phyloP scores from a whole-genome alignment of 768 basidiomycete genomes.

The Mycena olivaceomarginata region DNA sequence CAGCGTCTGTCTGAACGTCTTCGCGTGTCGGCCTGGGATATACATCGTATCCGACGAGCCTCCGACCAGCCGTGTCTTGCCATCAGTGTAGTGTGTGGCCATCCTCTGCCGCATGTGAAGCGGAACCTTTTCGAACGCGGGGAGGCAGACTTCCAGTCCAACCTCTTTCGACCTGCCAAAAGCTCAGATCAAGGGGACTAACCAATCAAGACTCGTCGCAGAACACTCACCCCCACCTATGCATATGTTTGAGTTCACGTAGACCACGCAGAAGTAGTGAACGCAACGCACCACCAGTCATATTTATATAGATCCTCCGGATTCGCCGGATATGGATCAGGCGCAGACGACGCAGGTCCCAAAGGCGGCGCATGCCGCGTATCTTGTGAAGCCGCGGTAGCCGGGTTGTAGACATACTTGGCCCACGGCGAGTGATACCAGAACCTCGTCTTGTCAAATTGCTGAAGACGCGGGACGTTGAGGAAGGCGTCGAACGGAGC shows the following conservation, averaged over 20 bases:
- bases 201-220: too few relatives aligned
- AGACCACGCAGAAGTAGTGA: too few relatives aligned
- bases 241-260: too few relatives aligned
- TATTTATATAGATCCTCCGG: not conserved
- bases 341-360: not conserved
- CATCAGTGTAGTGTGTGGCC: not conserved
- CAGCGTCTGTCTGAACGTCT: slow-evolving; percentile 19
- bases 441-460: slow-evolving; percentile 12
- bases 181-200: not conserved
- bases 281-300: not conserved
- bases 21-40: slow-evolving; percentile 12
- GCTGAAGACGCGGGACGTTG: slow-evolving; percentile 25
- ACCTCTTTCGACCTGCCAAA: not conserved
- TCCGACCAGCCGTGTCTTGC: slow-evolving; percentile 9
- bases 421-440: slow-evolving; percentile 28
- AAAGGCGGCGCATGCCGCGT: slow-evolving; percentile 5
- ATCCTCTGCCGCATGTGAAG: not conserved
- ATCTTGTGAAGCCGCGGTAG: too few relatives aligned
- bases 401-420: slow-evolving; percentile 14
- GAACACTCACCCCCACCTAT: slow-evolving; percentile 14
- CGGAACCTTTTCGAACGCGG: slow-evolving; percentile 14
- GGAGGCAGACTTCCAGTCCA: slow-evolving; percentile 8
- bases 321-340: slow-evolving; percentile 11
- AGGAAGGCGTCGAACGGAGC: slow-evolving; percentile 28
- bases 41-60: slow-evolving; percentile 26